A percentile compares a stretch with the other conserved stretches of the same genome.
Conservation (phyloP, 176 grass and related monocot genomes). For the Thinopyrum elongatum region DNA sequence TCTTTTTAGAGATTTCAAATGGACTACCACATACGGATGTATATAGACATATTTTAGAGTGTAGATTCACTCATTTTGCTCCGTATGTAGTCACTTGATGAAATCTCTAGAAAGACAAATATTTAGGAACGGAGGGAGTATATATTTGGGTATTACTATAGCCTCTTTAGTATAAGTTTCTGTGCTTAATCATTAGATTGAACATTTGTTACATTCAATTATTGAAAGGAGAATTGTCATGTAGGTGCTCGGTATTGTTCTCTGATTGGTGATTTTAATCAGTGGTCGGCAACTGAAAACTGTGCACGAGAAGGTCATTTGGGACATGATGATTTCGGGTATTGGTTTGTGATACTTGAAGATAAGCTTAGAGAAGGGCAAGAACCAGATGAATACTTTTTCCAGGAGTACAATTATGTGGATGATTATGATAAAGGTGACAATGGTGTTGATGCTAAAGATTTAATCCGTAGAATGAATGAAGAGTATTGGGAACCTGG, state of each 20-base stretch:
- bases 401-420: constrained; percentile 92
- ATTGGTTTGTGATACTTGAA: constrained; percentile 91
- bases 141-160: background rate
- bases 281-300: constrained; percentile 67
- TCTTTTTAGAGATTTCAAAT: too few species aligned
- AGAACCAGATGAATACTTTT: constrained; percentile 85
- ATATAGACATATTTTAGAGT: too few species aligned
- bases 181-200: constrained; percentile 10
- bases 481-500: constrained; percentile 96
- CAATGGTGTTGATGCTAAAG: constrained; percentile 65
- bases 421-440: constrained; percentile 99
- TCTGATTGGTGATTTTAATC: constrained; percentile 91
- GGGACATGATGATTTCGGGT: constrained; percentile 97
- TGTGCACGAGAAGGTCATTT: constrained; percentile 88
- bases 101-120: too few species aligned
- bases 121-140: too few species aligned
- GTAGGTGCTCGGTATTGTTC: constrained; percentile 87
- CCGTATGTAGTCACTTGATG: too few species aligned
- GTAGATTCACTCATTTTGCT: too few species aligned
- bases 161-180: constrained; percentile 1
- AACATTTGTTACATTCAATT: constrained; percentile 17
- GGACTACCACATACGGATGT: too few species aligned
- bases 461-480: constrained; percentile 63
- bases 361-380: constrained; percentile 87
- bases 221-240: constrained; percentile 27